phyloP scores from a whole-genome alignment of 768 basidiomycete species.

The Favolaschia claudopus region DNA sequence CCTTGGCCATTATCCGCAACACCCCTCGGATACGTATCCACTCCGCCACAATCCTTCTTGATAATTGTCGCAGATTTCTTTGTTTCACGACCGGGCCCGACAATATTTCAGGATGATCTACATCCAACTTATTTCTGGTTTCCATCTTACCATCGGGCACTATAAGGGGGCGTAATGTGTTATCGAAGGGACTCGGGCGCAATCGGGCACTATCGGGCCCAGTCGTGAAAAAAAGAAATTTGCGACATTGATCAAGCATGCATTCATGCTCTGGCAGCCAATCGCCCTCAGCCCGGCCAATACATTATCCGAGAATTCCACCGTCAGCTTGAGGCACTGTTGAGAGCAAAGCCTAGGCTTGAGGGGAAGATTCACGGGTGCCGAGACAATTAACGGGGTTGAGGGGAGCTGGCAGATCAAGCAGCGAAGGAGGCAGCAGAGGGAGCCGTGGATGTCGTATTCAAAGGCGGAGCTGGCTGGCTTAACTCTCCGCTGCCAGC shows the following conservation, averaged over 20 bases:
- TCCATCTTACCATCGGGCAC: too few species aligned
- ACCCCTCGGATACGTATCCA: neutral
- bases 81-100: too few species aligned
- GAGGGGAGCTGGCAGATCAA: slow-evolving; percentile 31
- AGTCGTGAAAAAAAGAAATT: too few species aligned
- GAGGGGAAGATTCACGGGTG: slow-evolving; percentile 33
- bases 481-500: neutral
- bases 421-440: slow-evolving; percentile 26
- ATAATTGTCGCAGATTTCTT: too few species aligned
- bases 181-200: too few species aligned
- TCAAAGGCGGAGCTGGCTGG: neutral
- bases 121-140: too few species aligned
- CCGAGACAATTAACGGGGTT: slow-evolving; percentile 28
- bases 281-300: neutral
- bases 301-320: slow-evolving; percentile 2
- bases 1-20: slow-evolving; percentile 1
- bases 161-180: too few species aligned
- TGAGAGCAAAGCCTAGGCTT: neutral
- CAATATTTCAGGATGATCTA: too few species aligned
- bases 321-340: neutral
- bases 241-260: too few species aligned
- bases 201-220: too few species aligned
- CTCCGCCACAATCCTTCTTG: slow-evolving; percentile 1
- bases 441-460: neutral
- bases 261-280: neutral